Conservation (phyloP, 352 stramenopile species). For the Globisporangium rhizosaccharum region DNA sequence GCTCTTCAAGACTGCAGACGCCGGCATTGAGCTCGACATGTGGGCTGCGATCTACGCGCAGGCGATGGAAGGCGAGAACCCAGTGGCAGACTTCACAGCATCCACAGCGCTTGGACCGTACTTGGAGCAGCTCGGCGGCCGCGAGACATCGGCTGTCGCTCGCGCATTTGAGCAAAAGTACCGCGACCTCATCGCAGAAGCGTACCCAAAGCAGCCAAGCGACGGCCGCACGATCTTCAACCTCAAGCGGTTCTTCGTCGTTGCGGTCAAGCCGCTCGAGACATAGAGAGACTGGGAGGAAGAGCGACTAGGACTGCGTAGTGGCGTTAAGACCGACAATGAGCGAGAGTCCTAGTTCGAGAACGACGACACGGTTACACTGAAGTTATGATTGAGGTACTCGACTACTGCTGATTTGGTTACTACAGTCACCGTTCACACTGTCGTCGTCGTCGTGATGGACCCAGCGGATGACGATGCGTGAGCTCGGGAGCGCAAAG, state of each 20-base stretch:
- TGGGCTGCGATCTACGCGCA: constrained; percentile 62
- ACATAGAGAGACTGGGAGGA: background rate
- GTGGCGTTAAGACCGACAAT: too few species aligned
- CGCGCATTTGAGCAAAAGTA: constrained; percentile 47
- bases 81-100: constrained; percentile 62
- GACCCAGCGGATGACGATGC: constrained; percentile 9
- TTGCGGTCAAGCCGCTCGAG: constrained; percentile 29
- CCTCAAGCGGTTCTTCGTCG: constrained; percentile 66
- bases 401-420: background rate
- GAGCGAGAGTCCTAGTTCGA: too few species aligned
- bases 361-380: too few species aligned
- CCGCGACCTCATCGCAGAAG: constrained; percentile 39
- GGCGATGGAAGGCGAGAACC: constrained; percentile 53
- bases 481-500: constrained; percentile 9
- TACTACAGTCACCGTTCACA: background rate
- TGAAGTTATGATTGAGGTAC: background rate
- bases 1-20: constrained; percentile 32
- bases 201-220: constrained; percentile 46
- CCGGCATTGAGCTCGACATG: constrained; percentile 38
- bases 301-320: background rate
- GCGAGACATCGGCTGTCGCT: constrained; percentile 15
- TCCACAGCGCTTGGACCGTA: constrained; percentile 58
- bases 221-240: constrained; percentile 61
- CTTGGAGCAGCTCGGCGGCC: constrained; percentile 40
- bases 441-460: background rate